These are phyloP conservation scores for Ramalina intermedia DNA, from an alignment of 495 filamentous ascomycete species.

Conservation along the genomic window DNA sequence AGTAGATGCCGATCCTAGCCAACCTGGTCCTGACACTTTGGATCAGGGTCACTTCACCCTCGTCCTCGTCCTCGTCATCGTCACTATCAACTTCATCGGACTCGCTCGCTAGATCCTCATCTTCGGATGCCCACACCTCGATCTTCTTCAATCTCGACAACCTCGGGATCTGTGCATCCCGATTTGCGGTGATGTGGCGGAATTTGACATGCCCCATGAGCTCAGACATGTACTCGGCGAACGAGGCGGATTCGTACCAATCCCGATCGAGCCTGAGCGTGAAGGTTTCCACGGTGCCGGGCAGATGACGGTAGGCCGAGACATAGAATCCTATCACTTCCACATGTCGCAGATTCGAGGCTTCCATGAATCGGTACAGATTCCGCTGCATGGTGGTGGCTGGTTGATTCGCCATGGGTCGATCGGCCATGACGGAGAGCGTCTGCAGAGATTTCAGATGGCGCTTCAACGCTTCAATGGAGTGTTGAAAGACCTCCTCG, in stretches of 20 bases:
- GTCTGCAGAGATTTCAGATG: slow-evolving; percentile 4
- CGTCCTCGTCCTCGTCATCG: background rate
- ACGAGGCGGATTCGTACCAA: background rate
- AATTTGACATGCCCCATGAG: slow-evolving; percentile 1
- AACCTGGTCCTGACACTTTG: background rate
- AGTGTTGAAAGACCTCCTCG: slow-evolving; percentile 5
- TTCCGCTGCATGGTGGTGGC: background rate
- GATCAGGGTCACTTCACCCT: background rate
- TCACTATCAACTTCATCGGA: background rate
- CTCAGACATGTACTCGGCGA: background rate
- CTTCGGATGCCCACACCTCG: background rate
- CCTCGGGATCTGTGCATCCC: background rate
- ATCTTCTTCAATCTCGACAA: background rate
- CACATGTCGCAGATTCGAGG: slow-evolving; percentile 7
- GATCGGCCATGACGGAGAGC: slow-evolving; percentile 5
- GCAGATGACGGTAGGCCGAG: slow-evolving; percentile 6
- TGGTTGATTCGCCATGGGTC: background rate
- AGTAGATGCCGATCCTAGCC: background rate
- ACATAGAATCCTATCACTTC: slow-evolving; percentile 5
- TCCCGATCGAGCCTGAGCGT: background rate
- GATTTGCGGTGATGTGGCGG: background rate
- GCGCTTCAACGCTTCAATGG: slow-evolving; percentile 1
- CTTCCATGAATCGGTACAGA: slow-evolving; percentile 1
- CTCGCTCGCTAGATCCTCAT: background rate
- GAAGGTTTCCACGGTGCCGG: slow-evolving; percentile 2